Conservation (phyloP, 306 rosid species). For the Fragaria vesca region DNA sequence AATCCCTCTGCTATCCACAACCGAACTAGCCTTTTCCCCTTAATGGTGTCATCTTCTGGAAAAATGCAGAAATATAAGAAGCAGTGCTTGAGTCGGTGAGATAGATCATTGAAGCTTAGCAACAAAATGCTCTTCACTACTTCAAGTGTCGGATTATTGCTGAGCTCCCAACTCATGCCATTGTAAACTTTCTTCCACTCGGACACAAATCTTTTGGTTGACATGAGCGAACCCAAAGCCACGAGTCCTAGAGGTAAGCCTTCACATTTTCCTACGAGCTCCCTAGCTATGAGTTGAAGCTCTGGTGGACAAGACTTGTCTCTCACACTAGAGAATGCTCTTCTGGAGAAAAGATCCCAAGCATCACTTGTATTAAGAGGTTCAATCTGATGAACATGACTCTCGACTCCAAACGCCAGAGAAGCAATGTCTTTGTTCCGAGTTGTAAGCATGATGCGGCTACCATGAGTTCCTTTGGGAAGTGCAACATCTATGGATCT, state of each 20-base stretch:
- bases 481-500: slow-evolving; percentile 8
- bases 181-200: slow-evolving; percentile 21
- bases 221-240: slow-evolving; percentile 21
- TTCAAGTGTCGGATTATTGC: slow-evolving; percentile 13
- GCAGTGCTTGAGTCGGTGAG: slow-evolving; percentile 8
- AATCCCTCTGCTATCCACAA: slow-evolving; percentile 25
- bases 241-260: slow-evolving; percentile 25
- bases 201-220: slow-evolving; percentile 2
- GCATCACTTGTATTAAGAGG: slow-evolving; percentile 1
- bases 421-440: slow-evolving; percentile 21
- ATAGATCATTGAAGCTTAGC: slow-evolving; percentile 18
- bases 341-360: slow-evolving; percentile 18
- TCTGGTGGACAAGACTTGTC: slow-evolving; percentile 4
- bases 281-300: neutral
- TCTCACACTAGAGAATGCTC: slow-evolving; percentile 1
- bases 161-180: slow-evolving; percentile 14
- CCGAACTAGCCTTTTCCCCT: neutral
- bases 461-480: neutral
- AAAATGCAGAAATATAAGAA: slow-evolving; percentile 19
- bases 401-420: slow-evolving; percentile 4
- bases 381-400: slow-evolving; percentile 7
- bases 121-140: slow-evolving; percentile 18
- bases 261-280: slow-evolving; percentile 13
- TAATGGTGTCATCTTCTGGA: slow-evolving; percentile 13
- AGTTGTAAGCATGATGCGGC: slow-evolving; percentile 25